These are phyloP conservation scores for Termitomyces heimii DNA, from an alignment of 768 basidiomycete species.

Conservation along the genomic window DNA sequence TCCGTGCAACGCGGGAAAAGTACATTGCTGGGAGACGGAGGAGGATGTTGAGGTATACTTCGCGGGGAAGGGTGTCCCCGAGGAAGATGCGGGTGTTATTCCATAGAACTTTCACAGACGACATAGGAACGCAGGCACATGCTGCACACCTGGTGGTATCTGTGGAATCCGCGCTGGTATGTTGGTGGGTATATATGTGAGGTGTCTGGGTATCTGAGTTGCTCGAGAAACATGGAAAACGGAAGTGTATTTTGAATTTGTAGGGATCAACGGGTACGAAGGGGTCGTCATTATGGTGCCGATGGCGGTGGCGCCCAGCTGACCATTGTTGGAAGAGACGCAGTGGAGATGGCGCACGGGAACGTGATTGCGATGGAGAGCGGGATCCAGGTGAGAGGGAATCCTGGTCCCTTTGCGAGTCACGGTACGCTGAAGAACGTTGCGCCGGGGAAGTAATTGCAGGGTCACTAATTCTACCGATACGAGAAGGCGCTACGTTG, in stretches of 20 bases:
- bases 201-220: conserved; percentile 1
- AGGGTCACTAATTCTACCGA: conserved; percentile 28
- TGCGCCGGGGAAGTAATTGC: conserved; percentile 26
- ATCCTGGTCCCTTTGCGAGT: conserved; percentile 18
- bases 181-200: conserved; percentile 1
- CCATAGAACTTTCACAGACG: conserved; percentile 3
- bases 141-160: conserved; percentile 1
- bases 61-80: conserved; percentile 32
- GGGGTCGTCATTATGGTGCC: conserved; percentile 40
- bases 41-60: conserved; percentile 28
- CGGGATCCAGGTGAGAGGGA: conserved; percentile 28
- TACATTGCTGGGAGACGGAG: conserved; percentile 75
- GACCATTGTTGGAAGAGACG: conserved; percentile 52
- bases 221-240: conserved; percentile 7
- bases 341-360: conserved; percentile 45
- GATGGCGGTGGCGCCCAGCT: conserved; percentile 38
- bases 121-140: background rate
- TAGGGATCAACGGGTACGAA: conserved; percentile 57
- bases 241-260: conserved; percentile 23
- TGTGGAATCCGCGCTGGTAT: conserved; percentile 1
- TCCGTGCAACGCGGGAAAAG: conserved; percentile 69
- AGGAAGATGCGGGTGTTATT: conserved; percentile 8
- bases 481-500: conserved; percentile 23
- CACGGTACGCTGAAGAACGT: conserved; percentile 20
- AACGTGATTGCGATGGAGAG: conserved; percentile 40